Conservation (phyloP, 1,284 basidiomycete species). For the Sanghuangporus baumii region DNA sequence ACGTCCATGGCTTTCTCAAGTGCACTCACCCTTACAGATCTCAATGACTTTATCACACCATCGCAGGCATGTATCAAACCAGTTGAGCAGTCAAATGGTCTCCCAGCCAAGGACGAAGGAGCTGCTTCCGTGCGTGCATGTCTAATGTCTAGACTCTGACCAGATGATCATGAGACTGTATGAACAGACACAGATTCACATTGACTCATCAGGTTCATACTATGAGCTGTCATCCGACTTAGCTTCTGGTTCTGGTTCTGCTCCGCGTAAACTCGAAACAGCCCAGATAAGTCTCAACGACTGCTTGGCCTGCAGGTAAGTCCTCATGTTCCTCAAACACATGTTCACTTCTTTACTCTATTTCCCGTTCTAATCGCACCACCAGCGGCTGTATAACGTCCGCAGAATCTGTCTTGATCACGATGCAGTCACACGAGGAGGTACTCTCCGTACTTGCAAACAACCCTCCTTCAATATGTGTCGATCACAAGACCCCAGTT, state of each 20-base stretch:
- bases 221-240: slow-evolving; percentile 56
- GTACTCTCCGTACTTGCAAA: slow-evolving; percentile 71
- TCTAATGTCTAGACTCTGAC: slow-evolving; percentile 5
- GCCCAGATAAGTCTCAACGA: slow-evolving; percentile 96
- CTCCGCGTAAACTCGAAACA: slow-evolving; percentile 67
- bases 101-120: slow-evolving; percentile 40
- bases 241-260: slow-evolving; percentile 19
- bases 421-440: slow-evolving; percentile 93
- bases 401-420: slow-evolving; percentile 95
- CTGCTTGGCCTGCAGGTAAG: slow-evolving; percentile 85
- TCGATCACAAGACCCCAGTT: slow-evolving; percentile 56
- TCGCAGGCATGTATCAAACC: slow-evolving; percentile 98
- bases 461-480: slow-evolving; percentile 40
- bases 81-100: slow-evolving; percentile 61
- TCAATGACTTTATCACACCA: slow-evolving; percentile 98
- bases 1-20: slow-evolving; percentile 82
- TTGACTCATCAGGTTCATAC: slow-evolving; percentile 77
- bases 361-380: slow-evolving; percentile 10
- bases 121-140: slow-evolving; percentile 50
- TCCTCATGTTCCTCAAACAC: slow-evolving; percentile 11
- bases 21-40: slow-evolving; percentile 87
- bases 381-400: slow-evolving; percentile 96
- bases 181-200: slow-evolving; percentile 78
- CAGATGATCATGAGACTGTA: not conserved
- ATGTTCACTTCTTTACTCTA: not conserved